phyloP scores from a whole-genome alignment of 768 basidiomycete genomes.

The Agrocybe praecox region DNA sequence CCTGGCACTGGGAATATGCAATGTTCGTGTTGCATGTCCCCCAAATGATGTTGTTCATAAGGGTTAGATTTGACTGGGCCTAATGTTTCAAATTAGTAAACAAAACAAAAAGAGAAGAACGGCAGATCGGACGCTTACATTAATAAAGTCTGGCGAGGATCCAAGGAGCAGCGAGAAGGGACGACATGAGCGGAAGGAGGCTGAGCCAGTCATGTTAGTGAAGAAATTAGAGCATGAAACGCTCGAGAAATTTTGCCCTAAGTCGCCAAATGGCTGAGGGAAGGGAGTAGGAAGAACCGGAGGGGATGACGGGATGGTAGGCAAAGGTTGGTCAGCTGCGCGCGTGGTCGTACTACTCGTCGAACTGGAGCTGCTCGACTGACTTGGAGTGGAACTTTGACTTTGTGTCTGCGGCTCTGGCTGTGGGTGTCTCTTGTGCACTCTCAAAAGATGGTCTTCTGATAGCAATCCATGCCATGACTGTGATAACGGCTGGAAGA shows the following conservation, averaged over 20 bases:
- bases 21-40: constrained; percentile 75
- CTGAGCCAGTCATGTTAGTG: constrained; percentile 66
- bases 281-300: constrained; percentile 74
- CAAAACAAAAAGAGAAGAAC: not conserved
- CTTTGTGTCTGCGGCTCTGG: constrained; percentile 17
- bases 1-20: constrained; percentile 51
- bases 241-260: constrained; percentile 70
- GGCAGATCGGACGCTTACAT: constrained; percentile 49
- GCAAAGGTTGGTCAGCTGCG: constrained; percentile 32
- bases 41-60: constrained; percentile 73
- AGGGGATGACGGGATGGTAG: constrained; percentile 50
- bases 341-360: constrained; percentile 20
- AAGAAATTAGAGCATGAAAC: constrained; percentile 71
- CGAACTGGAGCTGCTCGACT: constrained; percentile 20
- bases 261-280: constrained; percentile 71
- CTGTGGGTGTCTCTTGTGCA: constrained; percentile 35
- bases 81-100: constrained; percentile 32
- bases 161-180: constrained; percentile 70
- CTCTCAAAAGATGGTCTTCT: not conserved
- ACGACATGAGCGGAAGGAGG: constrained; percentile 71
- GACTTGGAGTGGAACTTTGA: constrained; percentile 9
- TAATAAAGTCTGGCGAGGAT: constrained; percentile 53
- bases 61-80: constrained; percentile 65
- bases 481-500: constrained; percentile 13
- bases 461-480: constrained; percentile 25